Evolutionary conservation across 805 yeast genomes (phyloP).

Genomic region (Candida schatavii): DNA sequence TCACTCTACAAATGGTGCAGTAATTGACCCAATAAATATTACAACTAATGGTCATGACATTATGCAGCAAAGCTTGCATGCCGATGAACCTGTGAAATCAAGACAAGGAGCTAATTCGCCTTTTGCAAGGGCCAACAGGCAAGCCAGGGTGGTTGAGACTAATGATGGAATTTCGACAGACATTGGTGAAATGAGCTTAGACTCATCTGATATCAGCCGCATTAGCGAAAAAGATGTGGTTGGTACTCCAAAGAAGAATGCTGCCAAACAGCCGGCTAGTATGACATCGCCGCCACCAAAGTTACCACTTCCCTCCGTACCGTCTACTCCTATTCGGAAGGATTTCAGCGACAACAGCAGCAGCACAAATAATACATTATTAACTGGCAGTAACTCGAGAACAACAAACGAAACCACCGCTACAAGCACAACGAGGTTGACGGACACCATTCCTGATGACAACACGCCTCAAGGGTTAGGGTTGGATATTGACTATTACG

Average conservation of each 20-base stretch:
- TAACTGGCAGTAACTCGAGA: constrained; percentile 3
- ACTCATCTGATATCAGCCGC: constrained; percentile 6
- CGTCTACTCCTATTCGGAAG: constrained; percentile 22
- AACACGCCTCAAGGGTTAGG: constrained; percentile 37
- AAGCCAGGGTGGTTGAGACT: constrained; percentile 44
- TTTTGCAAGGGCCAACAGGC: constrained; percentile 41
- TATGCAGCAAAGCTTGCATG: constrained; percentile 6
- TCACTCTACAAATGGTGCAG: constrained; percentile 14
- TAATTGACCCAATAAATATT: constrained; percentile 2
- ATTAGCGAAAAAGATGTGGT: constrained; percentile 3
- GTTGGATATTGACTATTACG: constrained; percentile 29
- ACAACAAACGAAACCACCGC: constrained; percentile 11
- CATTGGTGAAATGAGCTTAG: constrained; percentile 4
- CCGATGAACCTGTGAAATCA: constrained; percentile 18
- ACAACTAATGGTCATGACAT: not conserved
- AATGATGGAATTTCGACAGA: constrained; percentile 17
- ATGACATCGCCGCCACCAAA: constrained; percentile 40
- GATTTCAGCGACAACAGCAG: constrained; percentile 12
- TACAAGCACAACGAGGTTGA: constrained; percentile 4
- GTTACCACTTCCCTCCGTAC: constrained; percentile 22
- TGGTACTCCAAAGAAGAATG: constrained; percentile 5
- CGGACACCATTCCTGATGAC: constrained; percentile 10
- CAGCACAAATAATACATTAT: not conserved
- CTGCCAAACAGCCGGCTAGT: not conserved
- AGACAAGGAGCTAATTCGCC: constrained; percentile 38